Evolutionary conservation across 106 monocot species (phyloP), one percentile per base, ranked within the genome.

Genomic region (Dioscorea zingiberensis): DNA sequence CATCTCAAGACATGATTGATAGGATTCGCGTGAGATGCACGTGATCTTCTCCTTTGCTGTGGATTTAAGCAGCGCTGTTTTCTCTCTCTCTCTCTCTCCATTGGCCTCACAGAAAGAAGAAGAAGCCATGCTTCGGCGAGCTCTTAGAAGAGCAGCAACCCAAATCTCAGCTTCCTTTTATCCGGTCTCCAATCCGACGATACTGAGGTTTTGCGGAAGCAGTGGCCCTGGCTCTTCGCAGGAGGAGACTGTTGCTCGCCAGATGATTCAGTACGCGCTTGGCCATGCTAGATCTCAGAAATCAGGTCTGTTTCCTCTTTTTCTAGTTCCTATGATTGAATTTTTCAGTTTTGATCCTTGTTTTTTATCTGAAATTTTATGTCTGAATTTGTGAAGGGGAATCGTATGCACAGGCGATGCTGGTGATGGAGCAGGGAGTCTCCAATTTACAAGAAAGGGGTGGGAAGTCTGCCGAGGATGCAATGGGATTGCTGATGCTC

Each of bases 261-360:
- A 85, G 54, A 85, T 85, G 89, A 79, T 85, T 70, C 72, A 70
- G 21, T 89, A 89, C 74, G 78, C 84, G 18, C 64, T 89, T 47
- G 62, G 75, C 25, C 77, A 73, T 25, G 89, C 78, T 32, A 67
- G 81, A 13, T 81, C 84, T 44, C 78, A 75, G 30, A 70, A 65
- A 71, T 76, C 85, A 79, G 85, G 89, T 85, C 19, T 18, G 22
- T 24, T 16, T 6, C 19, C 13, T 27, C 46, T 44, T 25, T 18
- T 51, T 27, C 24, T 38, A 8, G 9, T 38, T 38, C 10, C 10
- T 38, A 61, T 59, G 29, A 17, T 14, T 4, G 4, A 47, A 44
- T 17, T 68, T 53, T 49, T 23, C 49, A 8, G 38, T 38, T 38
- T 1, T 38, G 10, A 38, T 38, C 38, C 38, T 0, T 38, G 38